These are phyloP conservation scores for Rheum nobile DNA, from an alignment of 148 eudicot genomes.

Conservation along the genomic window DNA sequence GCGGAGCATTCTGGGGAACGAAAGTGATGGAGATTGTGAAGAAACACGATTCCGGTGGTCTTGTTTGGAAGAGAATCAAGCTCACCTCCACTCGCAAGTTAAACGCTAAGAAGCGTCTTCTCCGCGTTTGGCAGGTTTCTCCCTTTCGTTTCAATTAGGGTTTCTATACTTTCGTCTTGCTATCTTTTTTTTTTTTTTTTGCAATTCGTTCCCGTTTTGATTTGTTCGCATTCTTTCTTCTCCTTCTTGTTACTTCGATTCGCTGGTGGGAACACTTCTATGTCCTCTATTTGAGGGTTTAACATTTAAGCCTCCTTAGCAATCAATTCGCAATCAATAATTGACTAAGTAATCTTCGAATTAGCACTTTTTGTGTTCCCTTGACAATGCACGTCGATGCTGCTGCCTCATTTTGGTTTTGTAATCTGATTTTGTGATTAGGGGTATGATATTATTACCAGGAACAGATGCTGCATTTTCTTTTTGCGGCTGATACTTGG, in stretches of 20 bases:
- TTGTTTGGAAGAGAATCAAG: conserved; percentile 84
- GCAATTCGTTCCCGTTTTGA: neutral
- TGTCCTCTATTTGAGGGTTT: neutral
- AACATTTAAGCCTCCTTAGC: neutral
- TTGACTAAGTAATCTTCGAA: neutral
- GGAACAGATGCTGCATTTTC: neutral
- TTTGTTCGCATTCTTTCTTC: neutral
- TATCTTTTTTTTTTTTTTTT: no score
- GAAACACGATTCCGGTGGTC: conserved; percentile 81
- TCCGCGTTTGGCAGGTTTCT: conserved; percentile 85
- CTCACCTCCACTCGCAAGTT: conserved; percentile 79
- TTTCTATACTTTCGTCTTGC: neutral
- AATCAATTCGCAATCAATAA: neutral
- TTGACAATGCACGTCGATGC: neutral
- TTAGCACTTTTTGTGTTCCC: no score
- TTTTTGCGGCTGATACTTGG: neutral
- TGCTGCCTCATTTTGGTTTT: neutral
- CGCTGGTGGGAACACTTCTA: neutral
- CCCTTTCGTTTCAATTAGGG: neutral
- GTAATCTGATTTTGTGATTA: no score
- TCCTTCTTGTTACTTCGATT: neutral
- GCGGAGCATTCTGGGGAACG: conserved; percentile 61
- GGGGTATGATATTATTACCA: no score
- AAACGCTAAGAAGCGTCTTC: conserved; percentile 89
- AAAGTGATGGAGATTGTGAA: conserved; percentile 70